Evolutionary conservation across 371 early-diverging fungal species (phyloP), one percentile per base, ranked within the genome.

Genomic region (Blakeslea trispora): DNA sequence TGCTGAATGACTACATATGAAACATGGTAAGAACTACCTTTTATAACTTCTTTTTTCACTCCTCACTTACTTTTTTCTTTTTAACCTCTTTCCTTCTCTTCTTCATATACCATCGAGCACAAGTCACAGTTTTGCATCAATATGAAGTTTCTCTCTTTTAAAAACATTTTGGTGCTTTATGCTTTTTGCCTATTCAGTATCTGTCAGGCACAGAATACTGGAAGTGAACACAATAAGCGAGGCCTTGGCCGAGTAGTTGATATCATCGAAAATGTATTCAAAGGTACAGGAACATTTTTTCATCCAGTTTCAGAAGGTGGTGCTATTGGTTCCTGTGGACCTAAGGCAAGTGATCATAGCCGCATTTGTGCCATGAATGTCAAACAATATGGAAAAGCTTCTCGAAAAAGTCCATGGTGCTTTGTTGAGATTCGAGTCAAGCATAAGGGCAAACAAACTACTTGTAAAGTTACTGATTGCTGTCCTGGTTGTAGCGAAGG

Each of bases 401-500:
- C 59, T 0, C 50, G 45, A 22, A 51, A 51, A 32, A 58, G 59
- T 21, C 59, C 59, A 10, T 58, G 59, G 59, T 58, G 59, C 39
- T 52, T 41, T 45, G 14, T 53, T 9, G 32, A 42, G 28, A 24
- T 35, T 50, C 67, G 68, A 63, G 37, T 79, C 66, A 42, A 64
- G 80, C 41, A 82, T 80, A 51, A 51, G 3, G 59, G 52, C 4
- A 58, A 22, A 52, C 45, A 45, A 3, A 58, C 59, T 0, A 10
- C 44, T 7, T 58, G 59, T 35, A 75, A 64, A 3, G 64, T 69
- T 24, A 69, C 62, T 0, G 69, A 67, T 55, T 62, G 59, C 8
- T 69, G 71, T 47, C 75, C 72, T 4, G 69, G 61, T 1, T 75
- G 75, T 37, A 46, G 34, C 9, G 37, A 63, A 45, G 54, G 76